These are phyloP conservation scores for Kodamaea arcana DNA, from an alignment of 1,139 yeast species.

Conservation along the genomic window DNA sequence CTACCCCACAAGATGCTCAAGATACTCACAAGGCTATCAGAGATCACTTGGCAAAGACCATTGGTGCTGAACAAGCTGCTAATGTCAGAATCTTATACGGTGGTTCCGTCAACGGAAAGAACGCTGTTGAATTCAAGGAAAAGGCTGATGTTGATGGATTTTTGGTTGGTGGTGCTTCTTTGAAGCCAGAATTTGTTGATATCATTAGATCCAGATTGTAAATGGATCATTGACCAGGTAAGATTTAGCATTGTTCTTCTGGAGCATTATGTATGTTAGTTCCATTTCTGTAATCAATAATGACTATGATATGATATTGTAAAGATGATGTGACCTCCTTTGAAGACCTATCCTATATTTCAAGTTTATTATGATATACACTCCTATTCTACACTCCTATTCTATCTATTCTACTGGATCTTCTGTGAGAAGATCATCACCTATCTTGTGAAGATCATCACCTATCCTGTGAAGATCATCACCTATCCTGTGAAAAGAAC, in stretches of 20 bases:
- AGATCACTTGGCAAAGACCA: conserved; percentile 68
- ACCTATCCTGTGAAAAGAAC: too few species aligned
- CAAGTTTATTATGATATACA: too few species aligned
- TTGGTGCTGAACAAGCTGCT: conserved; percentile 77
- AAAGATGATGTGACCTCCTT: too few species aligned
- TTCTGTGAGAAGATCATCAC: too few species aligned
- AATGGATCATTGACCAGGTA: too few species aligned
- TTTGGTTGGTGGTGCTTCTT: conserved; percentile 99
- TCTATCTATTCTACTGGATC: too few species aligned
- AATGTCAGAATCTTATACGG: conserved; percentile 91
- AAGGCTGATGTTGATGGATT: conserved; percentile 95
- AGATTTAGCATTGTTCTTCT: too few species aligned
- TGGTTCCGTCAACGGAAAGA: conserved; percentile 97
- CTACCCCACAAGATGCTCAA: conserved; percentile 97
- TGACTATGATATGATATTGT: neutral
- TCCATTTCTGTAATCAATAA: conserved; percentile 4
- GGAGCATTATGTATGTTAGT: conserved; percentile 2
- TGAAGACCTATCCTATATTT: too few species aligned
- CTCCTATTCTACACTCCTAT: too few species aligned
- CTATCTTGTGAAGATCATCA: too few species aligned
- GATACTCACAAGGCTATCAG: conserved; percentile 90
- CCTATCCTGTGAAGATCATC: too few species aligned
- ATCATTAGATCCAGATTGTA: conserved; percentile 89
- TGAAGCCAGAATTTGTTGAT: conserved; percentile 96
- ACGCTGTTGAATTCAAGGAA: conserved; percentile 86